phyloP scores from a whole-genome alignment of 108 stramenopile species.

The Pinguiococcus pyrenoidosus region DNA sequence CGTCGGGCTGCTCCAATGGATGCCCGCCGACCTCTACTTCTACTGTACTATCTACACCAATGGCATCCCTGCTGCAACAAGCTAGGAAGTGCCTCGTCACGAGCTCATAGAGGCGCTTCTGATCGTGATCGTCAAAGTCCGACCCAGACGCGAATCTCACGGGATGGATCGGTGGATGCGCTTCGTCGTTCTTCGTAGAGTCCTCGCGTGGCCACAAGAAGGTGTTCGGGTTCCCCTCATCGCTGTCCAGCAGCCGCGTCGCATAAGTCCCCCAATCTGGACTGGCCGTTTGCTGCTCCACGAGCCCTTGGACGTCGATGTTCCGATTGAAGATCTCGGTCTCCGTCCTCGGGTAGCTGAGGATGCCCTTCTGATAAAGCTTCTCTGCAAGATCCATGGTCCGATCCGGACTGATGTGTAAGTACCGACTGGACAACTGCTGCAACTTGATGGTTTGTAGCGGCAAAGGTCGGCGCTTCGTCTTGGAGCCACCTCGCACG shows the following conservation, averaged over 20 bases:
- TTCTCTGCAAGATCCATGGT: constrained; percentile 89
- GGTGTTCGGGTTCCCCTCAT: neutral
- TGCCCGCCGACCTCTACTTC: constrained; percentile 67
- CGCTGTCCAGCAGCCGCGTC: neutral
- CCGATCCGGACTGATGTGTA: constrained; percentile 67
- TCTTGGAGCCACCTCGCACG: no score
- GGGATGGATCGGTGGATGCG: constrained; percentile 97
- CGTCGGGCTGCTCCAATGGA: no score
- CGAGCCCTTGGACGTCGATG: constrained; percentile 57
- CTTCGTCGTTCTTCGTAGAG: constrained; percentile 77
- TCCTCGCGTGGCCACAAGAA: constrained; percentile 25
- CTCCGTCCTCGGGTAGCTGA: constrained; percentile 93
- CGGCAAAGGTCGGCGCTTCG: constrained; percentile 79
- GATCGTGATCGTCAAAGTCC: constrained; percentile 10
- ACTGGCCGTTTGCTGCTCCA: constrained; percentile 32
- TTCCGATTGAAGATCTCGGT: constrained; percentile 82
- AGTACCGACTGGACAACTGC: constrained; percentile 71
- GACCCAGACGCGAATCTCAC: no score
- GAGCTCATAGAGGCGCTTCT: constrained; percentile 67
- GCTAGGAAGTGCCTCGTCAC: constrained; percentile 94
- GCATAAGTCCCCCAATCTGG: constrained; percentile 10
- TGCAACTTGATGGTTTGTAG: constrained; percentile 94
- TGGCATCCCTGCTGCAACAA: constrained; percentile 84
- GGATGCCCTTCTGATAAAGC: constrained; percentile 76
- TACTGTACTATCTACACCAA: constrained; percentile 68